Evolutionary conservation across 2,329 filamentous ascomycete genomes (phyloP), one percentile per base, ranked within the genome.

Genomic region (Hypoxylon sp.): DNA sequence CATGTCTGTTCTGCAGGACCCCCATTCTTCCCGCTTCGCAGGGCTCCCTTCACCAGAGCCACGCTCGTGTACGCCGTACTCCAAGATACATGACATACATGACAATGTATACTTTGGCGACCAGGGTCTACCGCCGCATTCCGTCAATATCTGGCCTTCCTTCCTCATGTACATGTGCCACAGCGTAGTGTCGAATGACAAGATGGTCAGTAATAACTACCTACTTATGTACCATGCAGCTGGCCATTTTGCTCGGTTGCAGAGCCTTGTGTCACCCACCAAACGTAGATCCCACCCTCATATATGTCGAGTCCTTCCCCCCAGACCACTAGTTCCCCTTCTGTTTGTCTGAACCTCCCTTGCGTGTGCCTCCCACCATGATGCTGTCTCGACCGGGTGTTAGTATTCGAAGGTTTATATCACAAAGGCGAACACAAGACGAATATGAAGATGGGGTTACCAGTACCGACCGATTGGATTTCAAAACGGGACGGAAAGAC

Each of bases 351-450:
- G 63, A 67, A 64, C 58, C 63, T 70, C 70, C 72, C 71, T 74
- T 74, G 62, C 66, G 65, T 76, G 63, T 61, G 63, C 68, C 62
- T 32, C 58, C 66, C 65, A 56, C 67, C 76, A 80, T 61, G 63
- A 84, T 82, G 77, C 63, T 73, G 46, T 82, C 82, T 61, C 80
- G 78, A 68, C 77, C 80, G 50, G 76, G 75, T 68, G 80, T 83
- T 74, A 82, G 75, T 73, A 83, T 84, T 70, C 80, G 82, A 66
- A 80, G 79, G 74, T 75, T 84, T 28, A 80, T 83, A 66, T 77
- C 78, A 34, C 77, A 79, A 56, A 72, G 78, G 58, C 72, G 75
- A 59, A 70, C 66, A 50, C 73, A 68, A 57, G 69, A 72, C 65
- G 67, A 73, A 55, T 68, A 71, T 63, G 69, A 72, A 28, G 65